A percentile compares a stretch with the other conserved stretches of the same genome.
phyloP scores from a whole-genome alignment of 257 asterid species.

The Sherardia arvensis region DNA sequence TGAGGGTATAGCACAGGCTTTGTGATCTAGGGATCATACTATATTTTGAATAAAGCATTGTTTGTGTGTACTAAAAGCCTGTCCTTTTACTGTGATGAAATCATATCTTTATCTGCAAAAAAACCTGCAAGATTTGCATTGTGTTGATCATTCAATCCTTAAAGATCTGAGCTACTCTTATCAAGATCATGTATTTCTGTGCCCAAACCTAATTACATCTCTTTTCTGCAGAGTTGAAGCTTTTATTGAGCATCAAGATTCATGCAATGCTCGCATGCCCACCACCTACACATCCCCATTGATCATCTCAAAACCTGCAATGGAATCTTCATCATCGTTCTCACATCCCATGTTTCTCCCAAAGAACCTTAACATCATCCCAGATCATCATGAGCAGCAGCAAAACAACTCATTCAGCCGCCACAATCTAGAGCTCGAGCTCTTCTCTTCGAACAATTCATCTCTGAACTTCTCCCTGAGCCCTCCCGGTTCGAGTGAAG shows the following conservation, averaged over 20 bases:
- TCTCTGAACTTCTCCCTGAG: slow-evolving; percentile 6
- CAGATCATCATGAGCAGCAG: background rate
- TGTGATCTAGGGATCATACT: slow-evolving; percentile 15
- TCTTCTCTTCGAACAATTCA: slow-evolving; percentile 16
- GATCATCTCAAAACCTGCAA: background rate
- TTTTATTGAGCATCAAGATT: slow-evolving; percentile 39
- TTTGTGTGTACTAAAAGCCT: slow-evolving; percentile 4
- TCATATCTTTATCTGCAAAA: slow-evolving; percentile 6
- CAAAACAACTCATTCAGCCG: background rate
- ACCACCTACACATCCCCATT: slow-evolving; percentile 4
- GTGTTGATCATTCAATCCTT: background rate
- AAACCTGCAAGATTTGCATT: slow-evolving; percentile 1
- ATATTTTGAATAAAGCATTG: slow-evolving; percentile 2
- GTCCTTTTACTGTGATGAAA: slow-evolving; percentile 2
- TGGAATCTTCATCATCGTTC: background rate
- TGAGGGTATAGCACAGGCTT: background rate
- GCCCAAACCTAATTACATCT: background rate
- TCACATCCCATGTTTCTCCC: slow-evolving; percentile 6
- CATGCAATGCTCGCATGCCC: slow-evolving; percentile 26
- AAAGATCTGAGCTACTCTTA: background rate
- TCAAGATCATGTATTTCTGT: background rate
- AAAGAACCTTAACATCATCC: background rate
- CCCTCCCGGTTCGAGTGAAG: background rate
- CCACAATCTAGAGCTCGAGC: slow-evolving; percentile 32
- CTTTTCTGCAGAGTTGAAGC: slow-evolving; percentile 28